These are phyloP conservation scores for Phyllostachys edulis DNA, from an alignment of 176 grass and related monocot species.

Conservation along the genomic window DNA sequence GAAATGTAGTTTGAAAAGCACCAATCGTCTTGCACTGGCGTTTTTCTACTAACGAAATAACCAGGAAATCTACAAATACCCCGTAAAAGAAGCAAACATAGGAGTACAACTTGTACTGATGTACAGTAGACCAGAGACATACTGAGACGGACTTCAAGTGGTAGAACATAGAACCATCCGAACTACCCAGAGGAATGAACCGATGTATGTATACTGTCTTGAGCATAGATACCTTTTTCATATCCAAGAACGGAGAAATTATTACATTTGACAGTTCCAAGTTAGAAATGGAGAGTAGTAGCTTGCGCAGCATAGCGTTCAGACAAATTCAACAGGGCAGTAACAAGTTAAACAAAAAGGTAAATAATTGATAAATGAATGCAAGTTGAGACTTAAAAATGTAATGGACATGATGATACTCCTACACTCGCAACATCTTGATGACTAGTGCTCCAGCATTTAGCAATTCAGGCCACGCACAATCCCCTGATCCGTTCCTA, in stretches of 20 bases:
- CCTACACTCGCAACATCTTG: neutral
- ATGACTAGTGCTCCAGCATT: neutral
- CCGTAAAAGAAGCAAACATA: neutral
- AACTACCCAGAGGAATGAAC: neutral
- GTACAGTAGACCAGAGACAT: neutral
- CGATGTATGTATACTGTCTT: neutral
- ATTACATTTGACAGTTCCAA: neutral
- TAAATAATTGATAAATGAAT: neutral
- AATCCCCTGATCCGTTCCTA: neutral
- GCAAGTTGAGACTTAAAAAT: neutral
- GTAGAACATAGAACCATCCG: neutral
- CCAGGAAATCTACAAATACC: neutral
- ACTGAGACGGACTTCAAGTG: neutral
- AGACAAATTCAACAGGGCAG: neutral
- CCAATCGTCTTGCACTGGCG: no score
- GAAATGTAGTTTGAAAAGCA: neutral
- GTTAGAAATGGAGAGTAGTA: neutral
- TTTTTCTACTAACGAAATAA: neutral
- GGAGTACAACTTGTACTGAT: neutral
- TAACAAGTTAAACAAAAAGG: neutral
- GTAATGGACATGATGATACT: neutral
- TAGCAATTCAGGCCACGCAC: conserved; percentile 3
- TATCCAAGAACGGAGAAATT: neutral
- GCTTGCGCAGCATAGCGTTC: neutral
- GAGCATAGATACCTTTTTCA: neutral